Base-by-base conservation (phyloP, 2,329 filamentous ascomycete genomes). In the Penicillium expansum region DNA sequence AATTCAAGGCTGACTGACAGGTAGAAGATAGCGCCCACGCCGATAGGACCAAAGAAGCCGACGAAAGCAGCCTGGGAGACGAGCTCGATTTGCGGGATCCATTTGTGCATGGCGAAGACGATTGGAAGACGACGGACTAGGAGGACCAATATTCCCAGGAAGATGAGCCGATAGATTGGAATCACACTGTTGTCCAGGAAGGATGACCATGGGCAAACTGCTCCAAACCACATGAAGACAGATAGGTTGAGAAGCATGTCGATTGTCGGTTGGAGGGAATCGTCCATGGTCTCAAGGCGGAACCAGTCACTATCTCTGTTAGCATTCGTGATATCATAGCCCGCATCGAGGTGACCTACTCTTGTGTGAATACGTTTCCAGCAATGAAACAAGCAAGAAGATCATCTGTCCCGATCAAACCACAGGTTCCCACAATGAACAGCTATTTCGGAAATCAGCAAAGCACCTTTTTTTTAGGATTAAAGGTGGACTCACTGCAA, bases 201-300 rank as follows among this genome's bases (percentile, higher is more conserved):
- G 27, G 77, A 78, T 5, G 78, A 71, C 92, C 92, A 97, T 0
- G 92, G 92, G 57, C 88, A 90, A 11, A 92, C 84, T 0, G 91
- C 90, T 4, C 92, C 92, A 66, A 90, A 93, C 92, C 91, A 97
- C 74, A 96, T 85, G 72, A 97, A 97, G 38, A 97, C 83, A 18
- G 87, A 81, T 4, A 95, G 85, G 69, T 97, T 97, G 56, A 97
- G 86, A 2, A 97, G 81, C 91, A 96, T 96, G 71, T 97, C 92
- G 44, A 97, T 89, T 0, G 92, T 96, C 0, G 92, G 92, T 70
- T 97, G 92, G n/a, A 97, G 82, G 2, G 90, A 92, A 71, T 97
- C 93, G 64, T 96, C 92, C 65, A 88, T 79, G 0, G 92, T 97
- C 72, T 95, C 90, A 1, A 93, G 79, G 0, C 92, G 88, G 74